Evolutionary conservation across 2,329 filamentous ascomycete species (phyloP).

Genomic region (Harringtonia lauricola): DNA sequence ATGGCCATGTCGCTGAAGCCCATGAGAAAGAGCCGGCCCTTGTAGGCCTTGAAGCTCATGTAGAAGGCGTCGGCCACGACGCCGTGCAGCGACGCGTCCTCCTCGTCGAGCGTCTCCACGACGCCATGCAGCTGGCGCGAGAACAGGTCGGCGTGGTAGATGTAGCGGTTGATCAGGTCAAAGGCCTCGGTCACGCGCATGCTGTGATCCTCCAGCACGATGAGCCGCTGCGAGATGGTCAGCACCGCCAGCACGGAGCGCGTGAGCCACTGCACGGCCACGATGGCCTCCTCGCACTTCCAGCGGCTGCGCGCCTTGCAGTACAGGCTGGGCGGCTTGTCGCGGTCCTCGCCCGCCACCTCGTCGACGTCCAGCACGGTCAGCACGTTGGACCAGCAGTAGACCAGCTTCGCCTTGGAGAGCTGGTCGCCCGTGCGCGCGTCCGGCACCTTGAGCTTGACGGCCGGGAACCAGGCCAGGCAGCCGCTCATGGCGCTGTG

Average conservation of each 20-base stretch:
- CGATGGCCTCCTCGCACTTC: conserved; percentile 90
- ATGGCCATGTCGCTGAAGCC: conserved; percentile 92
- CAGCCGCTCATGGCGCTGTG: conserved; percentile 91
- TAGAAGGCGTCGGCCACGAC: conserved; percentile 95
- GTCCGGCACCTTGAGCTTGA: conserved; percentile 74
- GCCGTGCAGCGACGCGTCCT: conserved; percentile 82
- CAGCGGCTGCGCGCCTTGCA: conserved; percentile 81
- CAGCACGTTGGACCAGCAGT: conserved; percentile 98
- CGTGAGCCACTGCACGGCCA: conserved; percentile 93
- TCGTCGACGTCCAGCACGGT: conserved; percentile 86
- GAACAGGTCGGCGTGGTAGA: conserved; percentile 85
- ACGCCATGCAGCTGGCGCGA: conserved; percentile 74
- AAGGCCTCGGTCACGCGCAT: conserved; percentile 87
- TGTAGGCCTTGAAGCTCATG: conserved; percentile 95
- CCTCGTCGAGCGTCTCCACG: conserved; percentile 80
- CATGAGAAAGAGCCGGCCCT: conserved; percentile 81
- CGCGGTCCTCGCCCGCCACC: conserved; percentile 50
- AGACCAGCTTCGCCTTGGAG: conserved; percentile 80
- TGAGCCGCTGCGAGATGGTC: conserved; percentile 85
- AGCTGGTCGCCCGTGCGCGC: conserved; percentile 54
- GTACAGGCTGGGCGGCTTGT: conserved; percentile 65
- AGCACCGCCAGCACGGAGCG: conserved; percentile 83
- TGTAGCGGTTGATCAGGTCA: conserved; percentile 82
- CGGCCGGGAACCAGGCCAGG: conserved; percentile 92
- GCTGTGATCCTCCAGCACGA: conserved; percentile 81